Conservation (phyloP, 1,284 basidiomycete species). For the Caloboletus inedulis region DNA sequence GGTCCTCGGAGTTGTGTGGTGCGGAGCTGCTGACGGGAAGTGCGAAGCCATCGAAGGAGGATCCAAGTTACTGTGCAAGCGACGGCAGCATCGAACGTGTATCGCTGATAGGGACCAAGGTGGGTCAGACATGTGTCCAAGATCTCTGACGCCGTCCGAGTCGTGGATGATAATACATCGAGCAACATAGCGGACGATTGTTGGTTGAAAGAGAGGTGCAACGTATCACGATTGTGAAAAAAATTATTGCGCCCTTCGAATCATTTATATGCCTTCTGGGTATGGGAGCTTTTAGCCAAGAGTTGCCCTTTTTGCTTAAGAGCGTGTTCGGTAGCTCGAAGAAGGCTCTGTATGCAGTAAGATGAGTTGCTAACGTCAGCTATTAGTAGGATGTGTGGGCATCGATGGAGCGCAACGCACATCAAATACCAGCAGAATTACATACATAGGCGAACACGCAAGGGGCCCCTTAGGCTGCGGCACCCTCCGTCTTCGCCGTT, state of each 20-base stretch:
- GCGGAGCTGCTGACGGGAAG: background rate
- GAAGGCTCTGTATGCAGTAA: no score
- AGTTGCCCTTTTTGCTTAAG: no score
- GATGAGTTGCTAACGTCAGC: no score
- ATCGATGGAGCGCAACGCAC: no score
- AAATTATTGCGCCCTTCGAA: no score
- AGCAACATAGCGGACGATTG: background rate
- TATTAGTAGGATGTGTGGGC: no score
- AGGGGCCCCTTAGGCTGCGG: no score
- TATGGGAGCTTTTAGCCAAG: no score
- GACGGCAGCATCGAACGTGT: background rate
- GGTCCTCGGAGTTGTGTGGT: slow-evolving; percentile 21
- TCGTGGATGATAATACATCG: background rate
- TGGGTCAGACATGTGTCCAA: background rate
- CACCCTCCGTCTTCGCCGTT: slow-evolving; percentile 12
- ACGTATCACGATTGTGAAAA: background rate
- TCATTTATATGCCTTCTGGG: background rate
- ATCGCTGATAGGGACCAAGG: background rate
- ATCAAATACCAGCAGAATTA: no score
- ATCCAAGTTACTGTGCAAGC: background rate
- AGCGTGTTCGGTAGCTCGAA: no score
- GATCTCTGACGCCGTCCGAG: background rate
- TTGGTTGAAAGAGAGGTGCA: background rate
- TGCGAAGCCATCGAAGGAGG: background rate
- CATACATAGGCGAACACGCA: no score